Conservation (phyloP, 2,329 filamentous ascomycete species). For the Fusarium xyrophilum region DNA sequence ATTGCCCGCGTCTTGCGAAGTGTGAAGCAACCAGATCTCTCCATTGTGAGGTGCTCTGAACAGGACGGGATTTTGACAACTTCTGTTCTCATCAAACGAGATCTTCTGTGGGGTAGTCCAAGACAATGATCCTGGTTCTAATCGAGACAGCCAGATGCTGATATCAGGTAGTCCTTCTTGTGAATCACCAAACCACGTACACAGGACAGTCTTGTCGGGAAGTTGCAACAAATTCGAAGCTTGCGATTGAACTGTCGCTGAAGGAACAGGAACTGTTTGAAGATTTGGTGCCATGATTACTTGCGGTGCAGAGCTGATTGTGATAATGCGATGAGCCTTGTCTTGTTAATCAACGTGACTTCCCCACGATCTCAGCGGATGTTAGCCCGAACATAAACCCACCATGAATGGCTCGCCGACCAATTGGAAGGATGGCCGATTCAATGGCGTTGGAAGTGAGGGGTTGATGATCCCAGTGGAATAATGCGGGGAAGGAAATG, state of each 20-base stretch:
- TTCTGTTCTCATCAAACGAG: conserved; percentile 49
- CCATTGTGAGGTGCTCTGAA: conserved; percentile 47
- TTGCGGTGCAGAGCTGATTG: neutral
- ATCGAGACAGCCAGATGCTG: conserved; percentile 51
- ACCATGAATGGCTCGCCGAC: rapidly evolving
- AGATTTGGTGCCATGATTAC: conserved; percentile 5
- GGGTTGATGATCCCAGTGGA: neutral
- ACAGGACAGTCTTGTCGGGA: conserved; percentile 50
- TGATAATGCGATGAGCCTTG: neutral
- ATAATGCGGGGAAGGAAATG: conserved; percentile 15
- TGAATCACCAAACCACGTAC: conserved; percentile 55
- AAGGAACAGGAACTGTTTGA: conserved; percentile 42
- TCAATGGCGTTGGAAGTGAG: neutral
- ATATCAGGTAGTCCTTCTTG: conserved; percentile 55
- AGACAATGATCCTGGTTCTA: conserved; percentile 37
- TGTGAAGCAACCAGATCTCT: conserved; percentile 53
- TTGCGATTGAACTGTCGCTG: conserved; percentile 52
- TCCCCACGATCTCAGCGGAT: conserved; percentile 8
- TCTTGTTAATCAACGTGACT: neutral
- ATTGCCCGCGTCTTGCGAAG: conserved; percentile 53
- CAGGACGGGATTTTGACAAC: conserved; percentile 55
- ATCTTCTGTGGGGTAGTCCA: conserved; percentile 49
- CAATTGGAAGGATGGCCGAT: conserved; percentile 28
- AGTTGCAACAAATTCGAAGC: conserved; percentile 54
- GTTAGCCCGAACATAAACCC: neutral